phyloP scores from a whole-genome alignment of 139 green algal species.

The Coccomyxa sp. region DNA sequence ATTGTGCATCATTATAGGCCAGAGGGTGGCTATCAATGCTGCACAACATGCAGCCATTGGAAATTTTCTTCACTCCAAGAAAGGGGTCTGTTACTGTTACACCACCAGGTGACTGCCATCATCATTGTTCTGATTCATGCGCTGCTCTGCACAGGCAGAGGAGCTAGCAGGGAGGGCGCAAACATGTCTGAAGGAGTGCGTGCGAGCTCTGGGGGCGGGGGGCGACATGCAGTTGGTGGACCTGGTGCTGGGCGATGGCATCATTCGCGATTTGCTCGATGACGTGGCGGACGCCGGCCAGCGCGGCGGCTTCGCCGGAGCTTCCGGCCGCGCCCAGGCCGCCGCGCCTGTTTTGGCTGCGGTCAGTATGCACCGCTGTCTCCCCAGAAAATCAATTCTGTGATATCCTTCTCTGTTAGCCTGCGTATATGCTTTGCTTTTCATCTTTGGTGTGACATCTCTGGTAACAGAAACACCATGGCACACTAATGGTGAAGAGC shows the following conservation, averaged over 20 bases:
- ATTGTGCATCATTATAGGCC: too few relatives aligned
- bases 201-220: background rate
- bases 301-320: background rate
- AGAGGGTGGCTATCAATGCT: too few relatives aligned
- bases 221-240: background rate
- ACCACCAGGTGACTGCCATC: background rate
- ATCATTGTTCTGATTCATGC: background rate
- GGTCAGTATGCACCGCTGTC: background rate
- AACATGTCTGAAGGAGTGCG: background rate
- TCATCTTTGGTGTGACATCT: background rate
- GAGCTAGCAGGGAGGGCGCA: background rate
- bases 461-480: too few relatives aligned
- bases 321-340: background rate
- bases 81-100: too few relatives aligned
- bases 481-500: background rate
- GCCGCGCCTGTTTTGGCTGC: background rate
- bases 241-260: background rate
- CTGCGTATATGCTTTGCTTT: background rate
- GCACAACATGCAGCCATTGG: too few relatives aligned
- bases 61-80: too few relatives aligned
- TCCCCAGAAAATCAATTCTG: background rate
- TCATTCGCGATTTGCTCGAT: background rate
- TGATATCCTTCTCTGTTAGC: background rate
- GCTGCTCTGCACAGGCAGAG: background rate
- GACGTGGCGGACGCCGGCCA: background rate